Evolutionary conservation across 257 asterid species (phyloP).

Genomic region (Lithospermum erythrorhizon): DNA sequence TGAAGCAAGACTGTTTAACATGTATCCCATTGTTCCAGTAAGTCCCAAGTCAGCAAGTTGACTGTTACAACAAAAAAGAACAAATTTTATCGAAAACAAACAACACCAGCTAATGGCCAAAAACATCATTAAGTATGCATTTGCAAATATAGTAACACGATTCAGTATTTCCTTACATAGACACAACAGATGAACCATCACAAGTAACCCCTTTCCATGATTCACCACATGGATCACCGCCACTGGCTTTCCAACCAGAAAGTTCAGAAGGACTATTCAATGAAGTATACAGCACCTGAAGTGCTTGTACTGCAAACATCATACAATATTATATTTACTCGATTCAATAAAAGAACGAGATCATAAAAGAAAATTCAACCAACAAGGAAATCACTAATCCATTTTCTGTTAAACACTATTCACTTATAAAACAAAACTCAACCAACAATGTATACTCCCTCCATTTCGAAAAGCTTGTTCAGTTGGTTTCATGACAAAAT

Average conservation of each 20-base stretch:
- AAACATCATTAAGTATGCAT: neutral
- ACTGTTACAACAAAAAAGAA: conserved; percentile 45
- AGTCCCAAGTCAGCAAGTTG: conserved; percentile 68
- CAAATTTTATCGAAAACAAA: conserved; percentile 5
- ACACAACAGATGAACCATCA: conserved; percentile 64
- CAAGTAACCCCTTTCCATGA: conserved; percentile 85
- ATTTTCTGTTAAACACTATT: neutral
- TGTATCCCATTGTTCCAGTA: conserved; percentile 81
- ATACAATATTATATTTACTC: neutral
- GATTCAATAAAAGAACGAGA: neutral
- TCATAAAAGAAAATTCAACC: neutral
- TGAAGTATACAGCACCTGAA: conserved; percentile 70
- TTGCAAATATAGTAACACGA: neutral
- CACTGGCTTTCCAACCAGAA: conserved; percentile 71
- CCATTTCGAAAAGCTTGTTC: too few species aligned
- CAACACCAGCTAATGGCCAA: conserved; percentile 1
- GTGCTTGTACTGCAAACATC: conserved; percentile 64
- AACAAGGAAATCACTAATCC: neutral
- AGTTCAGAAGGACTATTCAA: conserved; percentile 70
- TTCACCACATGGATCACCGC: conserved; percentile 95
- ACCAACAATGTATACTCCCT: too few species aligned
- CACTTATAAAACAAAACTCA: neutral
- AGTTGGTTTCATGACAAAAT: too few species aligned
- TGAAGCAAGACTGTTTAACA: conserved; percentile 60
- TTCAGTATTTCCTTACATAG: conserved; percentile 42